A percentile compares a stretch with the other conserved stretches of the same genome.
Conservation (phyloP, 768 basidiomycete species). For the Stropharia rugosoannulata region DNA sequence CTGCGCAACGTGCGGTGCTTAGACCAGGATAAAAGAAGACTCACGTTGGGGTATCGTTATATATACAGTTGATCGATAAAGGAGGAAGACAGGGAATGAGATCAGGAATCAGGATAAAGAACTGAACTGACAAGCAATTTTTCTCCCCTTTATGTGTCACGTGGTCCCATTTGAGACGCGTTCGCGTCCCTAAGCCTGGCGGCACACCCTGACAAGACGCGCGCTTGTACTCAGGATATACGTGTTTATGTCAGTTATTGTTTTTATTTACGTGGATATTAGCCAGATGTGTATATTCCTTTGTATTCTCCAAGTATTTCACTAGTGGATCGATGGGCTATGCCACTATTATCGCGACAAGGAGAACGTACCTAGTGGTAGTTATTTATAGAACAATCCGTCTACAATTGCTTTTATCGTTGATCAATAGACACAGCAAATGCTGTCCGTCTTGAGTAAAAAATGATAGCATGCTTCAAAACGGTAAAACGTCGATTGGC, state of each 20-base stretch:
- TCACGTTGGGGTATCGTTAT: slow-evolving; percentile 13
- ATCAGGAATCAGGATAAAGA: slow-evolving; percentile 19
- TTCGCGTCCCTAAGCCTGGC: background rate
- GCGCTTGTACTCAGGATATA: background rate
- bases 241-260: background rate
- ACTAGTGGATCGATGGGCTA: too few relatives aligned
- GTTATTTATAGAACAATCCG: too few relatives aligned
- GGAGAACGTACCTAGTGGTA: too few relatives aligned
- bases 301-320: too few relatives aligned
- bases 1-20: slow-evolving; percentile 4
- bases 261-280: background rate
- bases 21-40: background rate
- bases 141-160: slow-evolving; percentile 11
- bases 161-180: slow-evolving; percentile 15
- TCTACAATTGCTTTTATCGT: too few relatives aligned
- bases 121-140: slow-evolving; percentile 11
- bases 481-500: too few relatives aligned
- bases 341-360: too few relatives aligned
- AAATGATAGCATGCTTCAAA: too few relatives aligned
- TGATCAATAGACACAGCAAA: too few relatives aligned
- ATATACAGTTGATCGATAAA: slow-evolving; percentile 16
- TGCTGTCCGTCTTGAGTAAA: too few relatives aligned
- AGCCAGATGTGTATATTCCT: too few relatives aligned
- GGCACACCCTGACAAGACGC: background rate
- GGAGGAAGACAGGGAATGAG: slow-evolving; percentile 2